Evolutionary conservation across 148 eudicot genomes (phyloP), one percentile per base, ranked within the genome.

Genomic region (Fagopyrum esculentum): DNA sequence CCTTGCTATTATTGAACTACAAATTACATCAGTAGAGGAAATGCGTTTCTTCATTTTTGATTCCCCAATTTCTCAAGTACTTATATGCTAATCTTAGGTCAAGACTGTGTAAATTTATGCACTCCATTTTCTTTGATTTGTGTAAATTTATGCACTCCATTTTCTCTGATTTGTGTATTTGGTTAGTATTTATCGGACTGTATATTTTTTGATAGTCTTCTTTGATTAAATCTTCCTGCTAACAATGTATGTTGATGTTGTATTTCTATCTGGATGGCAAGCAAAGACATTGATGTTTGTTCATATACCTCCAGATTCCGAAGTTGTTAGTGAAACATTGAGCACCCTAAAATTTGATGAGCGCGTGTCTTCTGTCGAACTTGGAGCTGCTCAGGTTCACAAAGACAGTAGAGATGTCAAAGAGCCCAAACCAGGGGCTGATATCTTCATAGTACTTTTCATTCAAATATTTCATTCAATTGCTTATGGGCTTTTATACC

Each of bases 211-310:
- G 17, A 44, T 44, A 46, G 4, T 45, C 12, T 71, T 71, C 30
- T 71, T 30, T 70, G 4, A 47, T 16, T 19, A 16, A 0, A n/a
- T 45, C 9, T 5, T n/a, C 19, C 11, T 45, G 73, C 51, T 70
- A 7, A 17, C 44, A 8, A 43, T 77, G 30, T 78, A 74, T 29
- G 71, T 29, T 55, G 44, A 19, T 50, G 9, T 26, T 74, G 52
- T 71, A 45, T 70, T 49, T 40, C 47, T 49, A 55, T 56, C 78
- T 84, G 97, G 98, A 84, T 97, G 97, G 97, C 98, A 70, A 95
- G 97, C 98, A 70, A 95, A 92, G 85, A 92, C 96, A 26, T 83
- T 95, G 78, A 95, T 95, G 98, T 95, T 95, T 78, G 93, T 95
- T 83, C 98, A 95, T 81, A 86, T 95, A 76, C 87, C 90, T 75